A percentile compares a stretch with the other conserved stretches of the same genome.
Evolutionary conservation across 768 basidiomycete genomes (phyloP).

Genomic region (Artomyces pyxidatus): DNA sequence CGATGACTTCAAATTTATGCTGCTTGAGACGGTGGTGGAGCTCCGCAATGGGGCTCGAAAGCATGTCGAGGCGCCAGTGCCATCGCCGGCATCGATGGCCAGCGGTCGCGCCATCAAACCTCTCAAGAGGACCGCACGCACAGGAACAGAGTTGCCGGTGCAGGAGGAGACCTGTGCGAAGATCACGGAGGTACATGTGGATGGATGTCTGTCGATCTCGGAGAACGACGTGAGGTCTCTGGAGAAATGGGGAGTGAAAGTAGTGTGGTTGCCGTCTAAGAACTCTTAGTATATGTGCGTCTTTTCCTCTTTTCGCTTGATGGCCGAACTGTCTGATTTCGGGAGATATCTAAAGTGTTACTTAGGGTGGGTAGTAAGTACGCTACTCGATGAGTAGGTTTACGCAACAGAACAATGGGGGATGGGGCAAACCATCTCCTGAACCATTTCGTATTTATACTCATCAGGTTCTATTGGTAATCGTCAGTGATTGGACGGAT

Average conservation of each 20-base stretch:
- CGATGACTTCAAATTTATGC: slow-evolving; percentile 1
- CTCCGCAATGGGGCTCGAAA: slow-evolving; percentile 6
- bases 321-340: too few species aligned
- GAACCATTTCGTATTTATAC: too few species aligned
- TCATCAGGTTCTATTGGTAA: too few species aligned
- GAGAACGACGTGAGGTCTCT: background rate
- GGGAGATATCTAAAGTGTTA: too few species aligned
- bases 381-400: too few species aligned
- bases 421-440: too few species aligned
- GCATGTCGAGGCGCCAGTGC: background rate
- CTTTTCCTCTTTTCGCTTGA: too few species aligned
- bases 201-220: background rate
- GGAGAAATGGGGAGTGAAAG: slow-evolving; percentile 1
- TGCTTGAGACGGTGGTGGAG: slow-evolving; percentile 5
- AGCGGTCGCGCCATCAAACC: background rate
- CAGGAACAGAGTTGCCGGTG: background rate
- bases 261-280: background rate
- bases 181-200: background rate
- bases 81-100: background rate
- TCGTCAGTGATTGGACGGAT: too few species aligned
- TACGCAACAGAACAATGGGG: too few species aligned
- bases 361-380: too few species aligned
- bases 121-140: background rate
- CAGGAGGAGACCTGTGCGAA: background rate
- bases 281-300: too few species aligned